Base-by-base conservation (phyloP, 225 moss, liverwort and hornwort species). In the Pleurozium schreberi region DNA sequence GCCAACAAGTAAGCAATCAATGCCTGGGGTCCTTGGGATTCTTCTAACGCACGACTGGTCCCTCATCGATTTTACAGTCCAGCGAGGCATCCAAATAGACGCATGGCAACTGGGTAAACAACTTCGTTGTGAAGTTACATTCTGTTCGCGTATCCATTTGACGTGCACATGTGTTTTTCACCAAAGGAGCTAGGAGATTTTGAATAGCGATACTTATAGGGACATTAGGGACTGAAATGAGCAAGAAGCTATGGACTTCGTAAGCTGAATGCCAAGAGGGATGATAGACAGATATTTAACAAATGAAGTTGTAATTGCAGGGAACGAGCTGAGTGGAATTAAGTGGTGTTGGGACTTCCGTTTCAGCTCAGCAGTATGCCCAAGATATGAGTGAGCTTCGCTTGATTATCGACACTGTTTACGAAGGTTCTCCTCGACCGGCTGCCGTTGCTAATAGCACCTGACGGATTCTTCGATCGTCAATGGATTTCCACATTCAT, bases 31-130 rank as follows among this genome's bases (percentile, higher is more conserved):
- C 92, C 90, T 86, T 98, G 98, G 98, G 84, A 97, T 93, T 87
- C 96, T 64, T 94, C 92, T 80, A 98, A 98, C 91, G 93, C 98
- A 87, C 95, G 86, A n/a, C n/a, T n/a, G n/a, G n/a, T 92, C 90
- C 82, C 91, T 98, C 78, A 97, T 98, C 89, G 89, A 91, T 52
- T 97, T 94, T 86, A 94, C 96, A 63, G 90, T 93, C 86, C 88
- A 89, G 75, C 93, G 90, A 92, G 95, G 92, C 80, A 96, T 96
- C 87, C 96, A 94, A 85, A 95, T 98, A 88, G 94, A 91, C 78
- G 96, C 97, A 81, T 98, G 98, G 98, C 93, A 98, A 92, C 85
- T 98, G 84, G 98, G 98, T 98, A 93, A 91, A 36, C 38, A 85
- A 73, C 67, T 80, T 62, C 62, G 62, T 83, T 93, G 61, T 71